A percentile compares a stretch with the other conserved stretches of the same genome.
Conservation (phyloP, 805 yeast species). For the Yarrowia sp. region DNA sequence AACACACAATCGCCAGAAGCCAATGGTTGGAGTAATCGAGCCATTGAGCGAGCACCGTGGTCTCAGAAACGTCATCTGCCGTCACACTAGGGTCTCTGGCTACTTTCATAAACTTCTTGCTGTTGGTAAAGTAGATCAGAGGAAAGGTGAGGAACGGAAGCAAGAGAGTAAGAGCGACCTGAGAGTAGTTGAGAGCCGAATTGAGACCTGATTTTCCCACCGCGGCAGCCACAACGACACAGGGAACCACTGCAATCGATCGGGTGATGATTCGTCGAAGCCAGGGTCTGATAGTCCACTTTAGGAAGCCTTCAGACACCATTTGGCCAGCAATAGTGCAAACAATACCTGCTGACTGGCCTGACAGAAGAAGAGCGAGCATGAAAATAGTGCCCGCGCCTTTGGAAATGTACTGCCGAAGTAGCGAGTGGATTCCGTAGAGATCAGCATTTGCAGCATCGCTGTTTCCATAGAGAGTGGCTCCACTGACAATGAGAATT, state of each 20-base stretch:
- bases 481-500: conserved; percentile 80
- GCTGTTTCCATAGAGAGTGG: conserved; percentile 72
- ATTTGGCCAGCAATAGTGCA: conserved; percentile 95
- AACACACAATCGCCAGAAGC: conserved; percentile 60
- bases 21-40: conserved; percentile 60
- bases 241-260: conserved; percentile 79
- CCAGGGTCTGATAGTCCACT: conserved; percentile 85
- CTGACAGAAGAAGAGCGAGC: conserved; percentile 81
- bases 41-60: conserved; percentile 26
- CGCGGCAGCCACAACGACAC: conserved; percentile 70
- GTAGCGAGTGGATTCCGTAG: conserved; percentile 72
- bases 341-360: conserved; percentile 90
- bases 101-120: conserved; percentile 66
- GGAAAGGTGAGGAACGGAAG: conserved; percentile 89
- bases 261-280: conserved; percentile 79
- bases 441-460: conserved; percentile 81
- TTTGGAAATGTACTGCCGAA: conserved; percentile 67
- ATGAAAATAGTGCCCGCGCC: conserved; percentile 85
- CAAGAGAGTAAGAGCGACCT: conserved; percentile 80
- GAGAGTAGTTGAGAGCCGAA: conserved; percentile 80
- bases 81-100: conserved; percentile 12
- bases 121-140: conserved; percentile 78
- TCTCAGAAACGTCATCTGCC: conserved; percentile 16
- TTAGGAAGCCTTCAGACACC: conserved; percentile 87
- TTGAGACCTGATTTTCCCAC: conserved; percentile 78